Percentiles rank a stretch among this genome's conserved stretches.
phyloP scores from a whole-genome alignment of 2,329 filamentous ascomycete genomes.

The Aaosphaeria pasadenensis region DNA sequence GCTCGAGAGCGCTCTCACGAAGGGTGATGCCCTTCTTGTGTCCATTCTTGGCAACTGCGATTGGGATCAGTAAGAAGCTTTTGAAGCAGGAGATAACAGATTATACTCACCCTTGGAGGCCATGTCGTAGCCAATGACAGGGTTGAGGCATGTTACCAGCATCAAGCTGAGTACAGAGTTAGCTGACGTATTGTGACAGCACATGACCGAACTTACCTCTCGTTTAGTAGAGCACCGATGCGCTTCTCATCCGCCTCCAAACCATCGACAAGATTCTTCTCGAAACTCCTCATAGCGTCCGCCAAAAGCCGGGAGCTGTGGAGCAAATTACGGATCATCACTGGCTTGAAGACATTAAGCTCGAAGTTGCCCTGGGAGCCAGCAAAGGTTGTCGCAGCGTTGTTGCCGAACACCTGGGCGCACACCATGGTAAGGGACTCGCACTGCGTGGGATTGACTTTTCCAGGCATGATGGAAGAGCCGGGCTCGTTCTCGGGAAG shows the following conservation, averaged over 20 bases:
- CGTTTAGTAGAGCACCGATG: constrained; percentile 85
- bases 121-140: constrained; percentile 69
- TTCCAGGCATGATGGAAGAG: constrained; percentile 98
- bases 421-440: constrained; percentile 98
- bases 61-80: too few species aligned
- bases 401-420: constrained; percentile 96
- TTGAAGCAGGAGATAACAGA: too few species aligned
- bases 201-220: constrained; percentile 64
- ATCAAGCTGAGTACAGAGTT: constrained; percentile 64
- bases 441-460: constrained; percentile 98
- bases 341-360: constrained; percentile 97
- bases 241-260: constrained; percentile 91
- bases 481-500: constrained; percentile 98
- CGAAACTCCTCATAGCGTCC: constrained; percentile 92
- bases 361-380: constrained; percentile 99
- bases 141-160: constrained; percentile 97
- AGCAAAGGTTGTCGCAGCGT: constrained; percentile 86
- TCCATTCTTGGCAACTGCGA: constrained; percentile 60
- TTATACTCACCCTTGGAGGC: constrained; percentile 21
- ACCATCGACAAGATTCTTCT: constrained; percentile 86
- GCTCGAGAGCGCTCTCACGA: constrained; percentile 90
- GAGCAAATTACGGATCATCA: constrained; percentile 91
- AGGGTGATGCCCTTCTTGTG: constrained; percentile 97
- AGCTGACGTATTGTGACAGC: constrained; percentile 6
- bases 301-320: constrained; percentile 86